Evolutionary conservation across 23 red algal species (phyloP).

Genomic region (Porphyridium purpureum): DNA sequence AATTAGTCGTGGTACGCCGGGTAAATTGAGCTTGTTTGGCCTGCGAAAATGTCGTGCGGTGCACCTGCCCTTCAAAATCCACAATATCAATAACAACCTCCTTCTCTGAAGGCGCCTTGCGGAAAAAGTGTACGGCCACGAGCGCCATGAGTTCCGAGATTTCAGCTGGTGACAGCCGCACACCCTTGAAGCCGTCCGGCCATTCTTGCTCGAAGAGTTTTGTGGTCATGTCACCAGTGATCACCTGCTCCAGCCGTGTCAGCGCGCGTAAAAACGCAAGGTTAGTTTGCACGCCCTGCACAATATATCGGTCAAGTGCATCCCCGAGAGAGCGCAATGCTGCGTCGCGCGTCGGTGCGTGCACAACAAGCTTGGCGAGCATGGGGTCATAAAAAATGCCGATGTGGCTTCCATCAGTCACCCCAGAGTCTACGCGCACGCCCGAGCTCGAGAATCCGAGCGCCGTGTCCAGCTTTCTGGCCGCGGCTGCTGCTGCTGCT

Average conservation of each 20-base stretch:
- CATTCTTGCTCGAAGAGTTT: neutral
- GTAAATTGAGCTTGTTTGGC: too few species aligned
- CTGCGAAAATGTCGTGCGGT: too few species aligned
- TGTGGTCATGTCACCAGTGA: neutral
- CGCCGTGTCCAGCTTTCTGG: neutral
- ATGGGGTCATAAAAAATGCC: conserved; percentile 24
- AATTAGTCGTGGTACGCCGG: too few species aligned
- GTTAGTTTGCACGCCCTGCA: conserved; percentile 63
- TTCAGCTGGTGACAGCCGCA: neutral
- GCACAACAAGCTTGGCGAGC: conserved; percentile 4
- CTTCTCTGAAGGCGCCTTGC: too few species aligned
- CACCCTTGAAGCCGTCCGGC: neutral
- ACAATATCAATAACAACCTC: too few species aligned
- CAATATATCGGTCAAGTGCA: conserved; percentile 24
- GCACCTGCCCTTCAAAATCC: too few species aligned
- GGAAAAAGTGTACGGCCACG: too few species aligned
- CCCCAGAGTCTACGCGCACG: conserved; percentile 14
- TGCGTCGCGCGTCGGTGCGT: conserved; percentile 11
- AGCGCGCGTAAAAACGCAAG: conserved; percentile 39
- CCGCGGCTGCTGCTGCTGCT: neutral
- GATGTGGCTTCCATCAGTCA: conserved; percentile 4
- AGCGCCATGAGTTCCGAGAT: neutral
- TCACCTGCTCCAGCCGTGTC: neutral
- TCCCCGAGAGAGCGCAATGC: conserved; percentile 18
- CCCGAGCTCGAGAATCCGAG: neutral